phyloP scores from a whole-genome alignment of 108 stramenopile species.

The Nitzschia sp. region DNA sequence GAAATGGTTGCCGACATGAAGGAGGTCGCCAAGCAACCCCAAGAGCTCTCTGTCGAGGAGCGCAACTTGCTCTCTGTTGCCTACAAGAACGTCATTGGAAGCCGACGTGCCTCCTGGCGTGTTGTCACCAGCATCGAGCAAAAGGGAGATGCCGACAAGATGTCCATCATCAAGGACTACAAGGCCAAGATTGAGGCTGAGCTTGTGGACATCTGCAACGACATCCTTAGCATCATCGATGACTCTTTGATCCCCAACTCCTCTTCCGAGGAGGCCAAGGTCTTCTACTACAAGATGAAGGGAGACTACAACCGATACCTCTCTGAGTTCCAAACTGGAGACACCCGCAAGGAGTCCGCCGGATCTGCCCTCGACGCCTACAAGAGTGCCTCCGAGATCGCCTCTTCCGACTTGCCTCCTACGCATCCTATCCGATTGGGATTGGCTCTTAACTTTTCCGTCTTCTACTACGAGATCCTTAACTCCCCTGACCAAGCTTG shows the following conservation, averaged over 20 bases:
- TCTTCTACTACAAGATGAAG: constrained; percentile 99
- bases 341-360: constrained; percentile 88
- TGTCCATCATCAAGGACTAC: constrained; percentile 96
- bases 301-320: constrained; percentile 99
- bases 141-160: constrained; percentile 96
- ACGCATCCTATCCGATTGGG: constrained; percentile 99
- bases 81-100: constrained; percentile 99
- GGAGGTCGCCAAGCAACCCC: constrained; percentile 95
- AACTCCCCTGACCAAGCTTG: constrained; percentile 94
- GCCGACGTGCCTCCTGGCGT: constrained; percentile 99
- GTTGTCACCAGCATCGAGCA: constrained; percentile 99
- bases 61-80: constrained; percentile 98
- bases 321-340: constrained; percentile 91
- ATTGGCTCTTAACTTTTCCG: constrained; percentile 99
- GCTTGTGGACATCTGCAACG: constrained; percentile 98
- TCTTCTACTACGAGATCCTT: constrained; percentile 99
- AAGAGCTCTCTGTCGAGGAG: constrained; percentile 99
- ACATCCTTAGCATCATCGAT: constrained; percentile 97
- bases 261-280: constrained; percentile 97
- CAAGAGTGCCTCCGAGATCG: constrained; percentile 93
- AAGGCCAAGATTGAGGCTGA: constrained; percentile 92
- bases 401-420: constrained; percentile 94
- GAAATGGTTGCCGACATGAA: constrained; percentile 98
- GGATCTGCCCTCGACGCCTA: constrained; percentile 95
- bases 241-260: constrained; percentile 97